These are phyloP conservation scores for Pelargonium nanum DNA, from an alignment of 345 rosid species.

Conservation along the genomic window DNA sequence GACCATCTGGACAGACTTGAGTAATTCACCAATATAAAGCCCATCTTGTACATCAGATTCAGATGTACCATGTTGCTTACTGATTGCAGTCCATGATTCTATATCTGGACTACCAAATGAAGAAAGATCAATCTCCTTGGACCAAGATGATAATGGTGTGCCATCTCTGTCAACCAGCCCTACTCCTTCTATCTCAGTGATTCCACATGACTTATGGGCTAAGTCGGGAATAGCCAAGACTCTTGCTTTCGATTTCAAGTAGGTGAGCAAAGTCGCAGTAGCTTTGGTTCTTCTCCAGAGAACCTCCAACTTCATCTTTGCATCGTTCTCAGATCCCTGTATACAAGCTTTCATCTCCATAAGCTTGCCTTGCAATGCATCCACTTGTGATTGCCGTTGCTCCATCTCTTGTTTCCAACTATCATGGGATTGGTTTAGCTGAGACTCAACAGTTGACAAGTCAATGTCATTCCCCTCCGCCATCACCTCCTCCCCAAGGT, in stretches of 20 bases:
- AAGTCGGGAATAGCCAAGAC: slow-evolving; percentile 52
- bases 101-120: slow-evolving; percentile 33
- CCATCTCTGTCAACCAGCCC: slow-evolving; percentile 49
- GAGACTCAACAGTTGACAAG: slow-evolving; percentile 28
- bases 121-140: slow-evolving; percentile 39
- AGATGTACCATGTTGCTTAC: slow-evolving; percentile 28
- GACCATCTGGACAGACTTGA: slow-evolving; percentile 55
- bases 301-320: slow-evolving; percentile 52
- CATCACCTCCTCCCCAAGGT: slow-evolving; percentile 34
- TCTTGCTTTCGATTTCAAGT: slow-evolving; percentile 64
- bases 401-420: slow-evolving; percentile 48
- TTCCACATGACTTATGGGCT: slow-evolving; percentile 44
- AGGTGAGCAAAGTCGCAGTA: slow-evolving; percentile 43
- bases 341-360: slow-evolving; percentile 48
- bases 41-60: slow-evolving; percentile 51
- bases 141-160: slow-evolving; percentile 35
- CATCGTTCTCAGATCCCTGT: slow-evolving; percentile 54
- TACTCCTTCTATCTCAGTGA: slow-evolving; percentile 37
- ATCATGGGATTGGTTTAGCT: slow-evolving; percentile 32
- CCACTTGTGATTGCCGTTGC: slow-evolving; percentile 41
- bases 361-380: slow-evolving; percentile 53
- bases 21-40: slow-evolving; percentile 44
- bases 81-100: slow-evolving; percentile 33
- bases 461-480: slow-evolving; percentile 42
- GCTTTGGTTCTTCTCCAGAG: slow-evolving; percentile 58